These are phyloP conservation scores for Cucumis cinereus DNA, from an alignment of 306 rosid species.

Conservation along the genomic window DNA sequence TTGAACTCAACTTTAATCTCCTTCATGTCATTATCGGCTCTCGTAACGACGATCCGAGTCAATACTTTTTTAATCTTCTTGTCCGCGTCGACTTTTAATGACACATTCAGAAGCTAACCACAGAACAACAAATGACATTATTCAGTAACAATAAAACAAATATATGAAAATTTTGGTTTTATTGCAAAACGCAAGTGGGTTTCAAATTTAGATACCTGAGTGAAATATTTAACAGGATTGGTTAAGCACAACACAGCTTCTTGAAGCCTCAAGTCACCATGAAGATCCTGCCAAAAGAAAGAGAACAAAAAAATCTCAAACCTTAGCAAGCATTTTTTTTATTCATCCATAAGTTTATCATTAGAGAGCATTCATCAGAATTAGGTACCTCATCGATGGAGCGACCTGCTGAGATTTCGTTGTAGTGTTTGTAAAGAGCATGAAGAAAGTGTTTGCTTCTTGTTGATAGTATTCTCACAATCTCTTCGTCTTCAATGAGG, in stretches of 20 bases:
- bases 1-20: conserved; percentile 47
- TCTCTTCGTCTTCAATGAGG: conserved; percentile 54
- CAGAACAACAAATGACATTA: background rate
- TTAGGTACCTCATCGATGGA: conserved; percentile 59
- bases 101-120: conserved; percentile 38
- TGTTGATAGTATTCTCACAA: conserved; percentile 51
- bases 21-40: conserved; percentile 67
- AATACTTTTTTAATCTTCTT: conserved; percentile 47
- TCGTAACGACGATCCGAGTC: conserved; percentile 71
- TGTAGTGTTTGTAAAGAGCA: conserved; percentile 51
- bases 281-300: conserved; percentile 40
- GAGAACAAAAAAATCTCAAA: background rate
- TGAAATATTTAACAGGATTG: conserved; percentile 48
- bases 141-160: background rate
- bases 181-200: background rate
- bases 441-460: conserved; percentile 71
- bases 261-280: conserved; percentile 32
- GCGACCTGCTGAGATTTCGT: conserved; percentile 32
- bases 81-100: conserved; percentile 46
- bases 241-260: conserved; percentile 66
- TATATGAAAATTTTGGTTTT: background rate
- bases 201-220: conserved; percentile 30
- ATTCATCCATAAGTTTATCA: background rate
- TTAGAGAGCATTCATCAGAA: background rate
- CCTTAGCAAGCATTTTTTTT: too few relatives aligned